These are phyloP conservation scores for Fusarium begoniae DNA, from an alignment of 2,329 filamentous ascomycete genomes.

Conservation along the genomic window DNA sequence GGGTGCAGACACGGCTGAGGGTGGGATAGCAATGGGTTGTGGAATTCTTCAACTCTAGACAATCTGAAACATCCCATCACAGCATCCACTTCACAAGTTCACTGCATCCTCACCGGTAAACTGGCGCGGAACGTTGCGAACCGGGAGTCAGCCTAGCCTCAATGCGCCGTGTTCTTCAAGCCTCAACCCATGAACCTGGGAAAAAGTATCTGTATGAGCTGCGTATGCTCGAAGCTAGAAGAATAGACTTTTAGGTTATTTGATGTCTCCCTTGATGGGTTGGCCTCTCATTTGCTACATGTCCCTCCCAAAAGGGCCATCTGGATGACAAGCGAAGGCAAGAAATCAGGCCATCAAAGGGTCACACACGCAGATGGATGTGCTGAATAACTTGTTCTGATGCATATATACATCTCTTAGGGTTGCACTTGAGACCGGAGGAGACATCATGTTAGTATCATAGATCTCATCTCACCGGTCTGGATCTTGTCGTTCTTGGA, in stretches of 20 bases:
- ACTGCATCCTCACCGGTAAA: background rate
- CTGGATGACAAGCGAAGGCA: constrained; percentile 2
- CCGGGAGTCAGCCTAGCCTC: constrained; percentile 8
- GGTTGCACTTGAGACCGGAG: constrained; percentile 19
- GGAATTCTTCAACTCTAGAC: constrained; percentile 7
- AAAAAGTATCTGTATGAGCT: background rate
- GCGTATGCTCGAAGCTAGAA: constrained; percentile 4
- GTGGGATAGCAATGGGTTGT: constrained; percentile 32
- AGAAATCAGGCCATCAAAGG: constrained; percentile 26
- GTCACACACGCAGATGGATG: constrained; percentile 23
- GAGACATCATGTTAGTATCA: constrained; percentile 10
- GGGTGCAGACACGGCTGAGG: constrained; percentile 24
- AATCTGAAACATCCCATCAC: constrained; percentile 24
- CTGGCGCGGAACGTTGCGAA: constrained; percentile 24
- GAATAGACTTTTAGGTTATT: constrained; percentile 36
- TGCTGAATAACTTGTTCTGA: constrained; percentile 22
- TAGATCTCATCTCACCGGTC: constrained; percentile 33
- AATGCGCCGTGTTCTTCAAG: background rate
- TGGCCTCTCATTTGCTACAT: constrained; percentile 14
- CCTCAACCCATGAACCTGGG: constrained; percentile 19
- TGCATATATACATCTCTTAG: background rate
- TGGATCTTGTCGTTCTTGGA: constrained; percentile 3
- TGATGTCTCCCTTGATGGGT: background rate
- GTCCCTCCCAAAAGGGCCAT: constrained; percentile 14
- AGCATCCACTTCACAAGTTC: background rate